Percentiles rank a stretch among this genome's conserved stretches.
Evolutionary conservation across 106 monocot species (phyloP).

Genomic region (Acanthochlamys bracteata): DNA sequence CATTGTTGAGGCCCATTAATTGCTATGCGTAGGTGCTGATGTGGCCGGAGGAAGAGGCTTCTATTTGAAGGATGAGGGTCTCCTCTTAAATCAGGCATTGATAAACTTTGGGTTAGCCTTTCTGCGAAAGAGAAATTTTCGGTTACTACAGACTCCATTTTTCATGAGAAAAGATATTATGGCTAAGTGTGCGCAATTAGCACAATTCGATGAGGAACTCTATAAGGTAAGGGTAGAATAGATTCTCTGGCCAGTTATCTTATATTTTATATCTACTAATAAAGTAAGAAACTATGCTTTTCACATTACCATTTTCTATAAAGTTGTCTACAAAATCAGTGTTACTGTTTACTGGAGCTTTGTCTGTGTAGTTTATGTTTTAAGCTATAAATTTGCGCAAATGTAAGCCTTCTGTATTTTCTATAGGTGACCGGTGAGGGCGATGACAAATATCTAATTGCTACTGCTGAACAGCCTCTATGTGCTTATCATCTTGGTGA

Average conservation of each 20-base stretch:
- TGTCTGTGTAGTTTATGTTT: no score
- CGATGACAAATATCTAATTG: slow-evolving; percentile 96
- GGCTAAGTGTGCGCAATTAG: slow-evolving; percentile 92
- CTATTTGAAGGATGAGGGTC: slow-evolving; percentile 81
- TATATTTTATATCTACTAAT: no score
- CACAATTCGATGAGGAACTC: slow-evolving; percentile 97
- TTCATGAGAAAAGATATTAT: slow-evolving; percentile 98
- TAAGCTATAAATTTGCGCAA: background rate
- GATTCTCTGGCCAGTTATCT: no score
- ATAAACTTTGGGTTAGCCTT: slow-evolving; percentile 77
- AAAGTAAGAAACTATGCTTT: no score
- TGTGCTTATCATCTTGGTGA: slow-evolving; percentile 88
- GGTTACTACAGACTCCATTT: slow-evolving; percentile 84
- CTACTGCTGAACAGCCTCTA: slow-evolving; percentile 91
- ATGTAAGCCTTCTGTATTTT: background rate
- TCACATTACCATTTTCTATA: no score
- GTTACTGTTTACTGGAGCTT: no score
- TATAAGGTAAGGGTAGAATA: slow-evolving; percentile 52
- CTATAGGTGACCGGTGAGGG: slow-evolving; percentile 90
- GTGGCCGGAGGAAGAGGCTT: slow-evolving; percentile 96
- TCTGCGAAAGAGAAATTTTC: slow-evolving; percentile 53
- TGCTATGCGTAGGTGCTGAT: slow-evolving; percentile 50
- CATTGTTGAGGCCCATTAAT: no score
- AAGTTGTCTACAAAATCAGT: no score
- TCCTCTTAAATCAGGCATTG: slow-evolving; percentile 66